Conservation (phyloP, 2,329 filamentous ascomycete genomes). For the Xylaria digitata region DNA sequence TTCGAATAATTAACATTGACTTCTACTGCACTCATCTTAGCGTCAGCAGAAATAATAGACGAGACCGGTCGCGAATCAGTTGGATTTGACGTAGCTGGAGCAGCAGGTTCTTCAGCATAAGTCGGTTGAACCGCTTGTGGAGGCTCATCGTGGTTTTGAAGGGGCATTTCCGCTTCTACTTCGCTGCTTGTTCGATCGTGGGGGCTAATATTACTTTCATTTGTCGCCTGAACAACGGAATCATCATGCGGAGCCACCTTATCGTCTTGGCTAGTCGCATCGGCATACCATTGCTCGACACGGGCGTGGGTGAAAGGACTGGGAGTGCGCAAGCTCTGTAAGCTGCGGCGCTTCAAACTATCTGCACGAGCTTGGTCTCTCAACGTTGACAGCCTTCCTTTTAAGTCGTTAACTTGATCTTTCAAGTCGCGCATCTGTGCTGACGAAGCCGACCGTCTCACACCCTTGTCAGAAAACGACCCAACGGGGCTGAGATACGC, state of each 20-base stretch:
- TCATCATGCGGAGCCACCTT: slow-evolving; percentile 9
- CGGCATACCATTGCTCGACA: slow-evolving; percentile 64
- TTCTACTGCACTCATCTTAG: slow-evolving; percentile 44
- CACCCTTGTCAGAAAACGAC: slow-evolving; percentile 57
- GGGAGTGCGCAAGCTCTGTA: slow-evolving; percentile 78
- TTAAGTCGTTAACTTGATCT: slow-evolving; percentile 86
- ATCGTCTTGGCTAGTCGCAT: slow-evolving; percentile 46
- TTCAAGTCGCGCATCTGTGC: slow-evolving; percentile 79
- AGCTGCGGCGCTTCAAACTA: slow-evolving; percentile 78
- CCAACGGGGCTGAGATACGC: slow-evolving; percentile 60
- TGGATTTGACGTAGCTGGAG: slow-evolving; percentile 41
- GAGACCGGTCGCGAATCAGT: slow-evolving; percentile 28
- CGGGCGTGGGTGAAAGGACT: slow-evolving; percentile 82
- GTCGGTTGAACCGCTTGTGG: slow-evolving; percentile 45
- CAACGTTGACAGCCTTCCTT: slow-evolving; percentile 83
- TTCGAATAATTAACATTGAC: slow-evolving; percentile 30
- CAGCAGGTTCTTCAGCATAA: slow-evolving; percentile 44
- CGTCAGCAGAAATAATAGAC: slow-evolving; percentile 14
- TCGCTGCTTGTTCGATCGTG: slow-evolving; percentile 36
- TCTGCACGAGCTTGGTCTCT: slow-evolving; percentile 84
- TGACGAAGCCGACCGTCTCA: slow-evolving; percentile 76
- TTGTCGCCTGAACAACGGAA: slow-evolving; percentile 11
- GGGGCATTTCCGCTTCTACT: slow-evolving; percentile 20
- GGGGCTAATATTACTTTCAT: slow-evolving; percentile 32
- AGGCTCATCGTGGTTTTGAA: slow-evolving; percentile 46